Evolutionary conservation across 1,139 yeast species (phyloP).

Genomic region (Blastobotrys proliferans): DNA sequence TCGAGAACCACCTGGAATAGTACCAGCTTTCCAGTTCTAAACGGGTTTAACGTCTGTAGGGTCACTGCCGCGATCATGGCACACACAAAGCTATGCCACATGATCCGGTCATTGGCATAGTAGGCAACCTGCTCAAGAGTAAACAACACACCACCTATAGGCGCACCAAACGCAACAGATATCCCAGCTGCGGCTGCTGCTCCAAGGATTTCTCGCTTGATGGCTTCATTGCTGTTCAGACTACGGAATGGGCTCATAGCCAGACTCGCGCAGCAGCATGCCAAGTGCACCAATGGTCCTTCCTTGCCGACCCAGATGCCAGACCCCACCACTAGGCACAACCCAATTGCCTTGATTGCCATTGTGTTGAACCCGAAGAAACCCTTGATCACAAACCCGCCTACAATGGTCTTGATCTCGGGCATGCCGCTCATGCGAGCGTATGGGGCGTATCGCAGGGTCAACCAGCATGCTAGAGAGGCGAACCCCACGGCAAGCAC

Average conservation of each 20-base stretch:
- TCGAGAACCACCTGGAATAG: conserved; percentile 64
- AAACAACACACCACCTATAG: conserved; percentile 90
- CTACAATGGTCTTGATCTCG: conserved; percentile 59
- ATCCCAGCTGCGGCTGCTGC: conserved; percentile 95
- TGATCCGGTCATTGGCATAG: conserved; percentile 56
- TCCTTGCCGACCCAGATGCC: conserved; percentile 92
- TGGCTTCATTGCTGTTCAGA: conserved; percentile 31
- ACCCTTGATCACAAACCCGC: conserved; percentile 50
- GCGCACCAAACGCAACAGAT: conserved; percentile 90
- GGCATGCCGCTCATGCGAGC: conserved; percentile 66
- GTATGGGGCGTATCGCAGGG: conserved; percentile 40
- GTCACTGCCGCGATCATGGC: conserved; percentile 71
- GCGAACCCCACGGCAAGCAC: conserved; percentile 35
- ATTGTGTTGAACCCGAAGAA: conserved; percentile 50
- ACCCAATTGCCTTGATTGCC: conserved; percentile 48
- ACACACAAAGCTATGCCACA: conserved; percentile 81
- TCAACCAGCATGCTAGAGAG: conserved; percentile 34
- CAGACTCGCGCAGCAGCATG: conserved; percentile 60
- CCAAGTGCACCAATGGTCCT: conserved; percentile 88
- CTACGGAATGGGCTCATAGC: conserved; percentile 37
- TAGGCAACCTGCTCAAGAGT: conserved; percentile 71
- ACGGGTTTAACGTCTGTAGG: conserved; percentile 57
- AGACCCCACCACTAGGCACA: conserved; percentile 66
- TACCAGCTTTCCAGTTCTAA: conserved; percentile 53
- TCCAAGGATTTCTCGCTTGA: conserved; percentile 53